Evolutionary conservation across 306 rosid genomes (phyloP).

Genomic region (Purshia tridentata): DNA sequence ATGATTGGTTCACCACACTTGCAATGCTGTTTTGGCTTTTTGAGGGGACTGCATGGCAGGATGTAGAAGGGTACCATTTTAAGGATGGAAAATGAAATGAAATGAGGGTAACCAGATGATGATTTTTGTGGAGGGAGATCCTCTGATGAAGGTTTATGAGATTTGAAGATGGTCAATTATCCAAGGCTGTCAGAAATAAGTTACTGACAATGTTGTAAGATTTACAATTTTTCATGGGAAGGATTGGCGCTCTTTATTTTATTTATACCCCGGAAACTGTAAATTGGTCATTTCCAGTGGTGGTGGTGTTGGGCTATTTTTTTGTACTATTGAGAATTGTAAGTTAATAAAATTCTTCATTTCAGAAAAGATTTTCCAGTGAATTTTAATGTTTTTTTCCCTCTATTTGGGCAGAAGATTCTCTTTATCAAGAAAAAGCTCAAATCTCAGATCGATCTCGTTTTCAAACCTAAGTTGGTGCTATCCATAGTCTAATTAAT

Average conservation of each 20-base stretch:
- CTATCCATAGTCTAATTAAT: too few species aligned
- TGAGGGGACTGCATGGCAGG: neutral
- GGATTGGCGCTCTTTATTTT: neutral
- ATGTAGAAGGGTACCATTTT: neutral
- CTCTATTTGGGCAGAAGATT: too few species aligned
- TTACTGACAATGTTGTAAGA: neutral
- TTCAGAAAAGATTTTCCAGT: neutral
- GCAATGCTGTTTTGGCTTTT: neutral
- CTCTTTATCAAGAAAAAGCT: too few species aligned
- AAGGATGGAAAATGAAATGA: neutral
- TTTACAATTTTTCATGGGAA: neutral
- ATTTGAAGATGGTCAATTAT: neutral
- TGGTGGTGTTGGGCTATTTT: neutral
- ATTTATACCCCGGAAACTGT: neutral
- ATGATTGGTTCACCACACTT: neutral
- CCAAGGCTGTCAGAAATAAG: neutral
- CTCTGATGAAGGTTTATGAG: neutral
- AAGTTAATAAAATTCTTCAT: neutral
- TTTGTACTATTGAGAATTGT: neutral
- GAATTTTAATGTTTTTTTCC: neutral
- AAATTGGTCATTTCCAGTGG: neutral
- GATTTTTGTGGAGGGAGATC: neutral
- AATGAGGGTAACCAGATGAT: neutral
- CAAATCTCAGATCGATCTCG: too few species aligned
- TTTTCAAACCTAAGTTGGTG: too few species aligned